Evolutionary conservation across 148 eudicot species (phyloP), one percentile per base, ranked within the genome.

Genomic region (Spergularia bocconei): DNA sequence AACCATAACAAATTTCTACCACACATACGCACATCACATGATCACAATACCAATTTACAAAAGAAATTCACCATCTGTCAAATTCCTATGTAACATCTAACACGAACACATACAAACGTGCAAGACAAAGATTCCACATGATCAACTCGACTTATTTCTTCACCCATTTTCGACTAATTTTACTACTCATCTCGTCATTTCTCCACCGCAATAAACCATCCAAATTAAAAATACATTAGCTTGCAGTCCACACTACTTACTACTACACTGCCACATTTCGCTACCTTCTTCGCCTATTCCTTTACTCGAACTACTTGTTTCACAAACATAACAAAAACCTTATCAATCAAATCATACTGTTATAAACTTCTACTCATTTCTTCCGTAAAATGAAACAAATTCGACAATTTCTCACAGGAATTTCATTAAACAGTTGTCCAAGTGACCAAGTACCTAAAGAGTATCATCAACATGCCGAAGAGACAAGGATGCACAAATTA

Each of bases 401-500:
- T n/a, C n/a, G n/a, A n/a, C n/a, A n/a, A n/a, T n/a, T 62, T 76
- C 68, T 52, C 61, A 71, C 63, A 72, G 70, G 65, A 58, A 50
- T 73, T 83, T 79, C 64, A 58, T 62, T 80, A 15, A 81, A 77
- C 75, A 79, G 8, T 41, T 68, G n/a, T n/a, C n/a, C n/a, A n/a
- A n/a, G n/a, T n/a, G n/a, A n/a, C n/a, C n/a, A n/a, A n/a, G n/a
- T n/a, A n/a, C n/a, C n/a, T n/a, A n/a, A n/a, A n/a, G n/a, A n/a
- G n/a, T n/a, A n/a, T n/a, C n/a, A n/a, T n/a, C n/a, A n/a, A n/a
- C n/a, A n/a, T n/a, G n/a, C n/a, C n/a, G n/a, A n/a, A n/a, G n/a
- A n/a, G n/a, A n/a, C n/a, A n/a, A n/a, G n/a, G n/a, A n/a, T n/a
- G n/a, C n/a, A n/a, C n/a, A n/a, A n/a, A n/a, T n/a, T n/a, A n/a